These are phyloP conservation scores for Gossypium raimondii DNA, from an alignment of 345 rosid genomes.

Conservation along the genomic window DNA sequence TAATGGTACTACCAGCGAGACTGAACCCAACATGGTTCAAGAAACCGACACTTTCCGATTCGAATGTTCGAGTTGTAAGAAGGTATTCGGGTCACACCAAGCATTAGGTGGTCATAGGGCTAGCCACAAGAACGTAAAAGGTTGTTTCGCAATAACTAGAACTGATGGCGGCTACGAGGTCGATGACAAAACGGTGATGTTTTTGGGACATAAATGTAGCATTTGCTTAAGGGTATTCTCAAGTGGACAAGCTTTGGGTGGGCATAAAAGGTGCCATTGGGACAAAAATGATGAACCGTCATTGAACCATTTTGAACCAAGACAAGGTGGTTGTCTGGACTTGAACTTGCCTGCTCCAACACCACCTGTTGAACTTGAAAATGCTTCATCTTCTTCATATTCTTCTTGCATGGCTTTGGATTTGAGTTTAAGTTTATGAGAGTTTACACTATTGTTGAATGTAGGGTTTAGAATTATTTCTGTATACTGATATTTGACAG, in stretches of 20 bases:
- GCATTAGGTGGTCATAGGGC: conserved; percentile 93
- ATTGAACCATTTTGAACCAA: conserved; percentile 3
- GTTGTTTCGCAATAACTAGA: conserved; percentile 64
- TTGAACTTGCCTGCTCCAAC: conserved; percentile 55
- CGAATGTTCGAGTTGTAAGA: conserved; percentile 78
- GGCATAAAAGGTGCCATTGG: conserved; percentile 83
- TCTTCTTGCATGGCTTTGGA: conserved; percentile 49
- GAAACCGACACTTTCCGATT: conserved; percentile 33
- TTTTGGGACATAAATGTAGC: conserved; percentile 51
- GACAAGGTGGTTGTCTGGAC: conserved; percentile 37
- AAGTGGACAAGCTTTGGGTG: conserved; percentile 73
- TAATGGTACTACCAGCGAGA: not conserved
- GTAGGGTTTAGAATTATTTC: conserved; percentile 14
- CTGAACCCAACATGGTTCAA: conserved; percentile 4
- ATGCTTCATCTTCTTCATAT: conserved; percentile 35
- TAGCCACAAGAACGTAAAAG: conserved; percentile 77
- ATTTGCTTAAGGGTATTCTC: conserved; percentile 59
- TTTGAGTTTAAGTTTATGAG: conserved; percentile 66
- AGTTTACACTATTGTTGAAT: not conserved
- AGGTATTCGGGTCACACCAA: conserved; percentile 86
- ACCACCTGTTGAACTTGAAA: conserved; percentile 18
- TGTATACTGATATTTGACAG: conserved; percentile 14
- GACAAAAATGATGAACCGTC: conserved; percentile 42
- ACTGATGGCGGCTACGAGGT: conserved; percentile 16
- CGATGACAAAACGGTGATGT: conserved; percentile 21